Evolutionary conservation across 441 rosid genomes (phyloP).

Genomic region (Kokia cookei): DNA sequence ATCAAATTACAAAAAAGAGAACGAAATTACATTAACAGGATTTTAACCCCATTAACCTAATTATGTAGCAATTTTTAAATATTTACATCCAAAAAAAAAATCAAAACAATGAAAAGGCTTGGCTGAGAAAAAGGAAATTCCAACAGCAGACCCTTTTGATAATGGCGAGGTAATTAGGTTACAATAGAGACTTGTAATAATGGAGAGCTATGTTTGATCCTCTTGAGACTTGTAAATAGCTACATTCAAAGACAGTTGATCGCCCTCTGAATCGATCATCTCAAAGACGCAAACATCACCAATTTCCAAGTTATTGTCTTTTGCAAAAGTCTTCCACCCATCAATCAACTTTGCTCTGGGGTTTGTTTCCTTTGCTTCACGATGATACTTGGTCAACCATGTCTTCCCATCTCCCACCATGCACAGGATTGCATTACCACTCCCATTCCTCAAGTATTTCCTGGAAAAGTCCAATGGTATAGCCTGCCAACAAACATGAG

Average conservation of each 20-base stretch:
- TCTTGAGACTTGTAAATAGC: neutral
- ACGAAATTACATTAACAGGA: too few relatives aligned
- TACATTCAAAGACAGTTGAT: neutral
- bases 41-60: too few relatives aligned
- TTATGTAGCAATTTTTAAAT: neutral
- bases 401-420: conserved; percentile 4
- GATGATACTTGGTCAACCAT: neutral
- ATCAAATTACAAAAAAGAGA: too few relatives aligned
- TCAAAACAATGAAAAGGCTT: neutral
- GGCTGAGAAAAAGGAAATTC: neutral
- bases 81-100: neutral
- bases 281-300: neutral
- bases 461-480: neutral
- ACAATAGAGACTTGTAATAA: too few relatives aligned
- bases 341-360: neutral
- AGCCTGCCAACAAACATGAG: neutral
- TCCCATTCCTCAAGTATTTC: neutral
- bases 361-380: neutral
- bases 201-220: neutral
- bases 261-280: neutral
- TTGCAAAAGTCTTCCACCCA: neutral
- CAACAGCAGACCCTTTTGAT: neutral
- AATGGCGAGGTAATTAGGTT: neutral
- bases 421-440: neutral
- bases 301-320: neutral